Evolutionary conservation across 305 asterid genomes (phyloP).

Genomic region (Fraxinus dipetala): DNA sequence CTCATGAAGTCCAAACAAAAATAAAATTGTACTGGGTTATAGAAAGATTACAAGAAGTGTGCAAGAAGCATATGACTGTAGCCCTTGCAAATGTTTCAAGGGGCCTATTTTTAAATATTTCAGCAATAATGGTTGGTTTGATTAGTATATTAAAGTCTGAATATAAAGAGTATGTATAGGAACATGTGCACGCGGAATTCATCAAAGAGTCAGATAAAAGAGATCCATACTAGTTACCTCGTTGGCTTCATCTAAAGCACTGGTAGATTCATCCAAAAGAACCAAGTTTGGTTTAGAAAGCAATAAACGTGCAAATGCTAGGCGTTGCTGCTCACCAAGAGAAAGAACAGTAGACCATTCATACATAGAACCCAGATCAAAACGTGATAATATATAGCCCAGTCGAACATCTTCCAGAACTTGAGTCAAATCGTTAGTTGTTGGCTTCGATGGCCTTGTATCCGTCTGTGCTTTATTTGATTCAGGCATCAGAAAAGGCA

Average conservation of each 20-base stretch:
- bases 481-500: slow-evolving; percentile 38
- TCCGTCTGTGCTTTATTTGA: slow-evolving; percentile 28
- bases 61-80: slow-evolving; percentile 9
- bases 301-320: slow-evolving; percentile 80
- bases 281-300: slow-evolving; percentile 69
- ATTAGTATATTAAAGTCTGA: not conserved
- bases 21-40: not conserved
- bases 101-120: not conserved
- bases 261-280: slow-evolving; percentile 81
- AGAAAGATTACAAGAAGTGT: not conserved
- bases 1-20: not conserved
- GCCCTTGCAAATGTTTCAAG: not conserved
- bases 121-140: not conserved
- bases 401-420: slow-evolving; percentile 77
- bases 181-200: not conserved
- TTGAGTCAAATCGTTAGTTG: slow-evolving; percentile 57
- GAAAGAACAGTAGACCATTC: slow-evolving; percentile 93
- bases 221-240: slow-evolving; percentile 50
- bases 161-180: not conserved
- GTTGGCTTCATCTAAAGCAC: slow-evolving; percentile 86
- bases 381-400: slow-evolving; percentile 60
- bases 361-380: slow-evolving; percentile 50
- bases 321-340: slow-evolving; percentile 93
- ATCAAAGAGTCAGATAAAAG: not conserved
- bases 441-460: slow-evolving; percentile 44